Evolutionary conservation across 768 basidiomycete species (phyloP), one percentile per base, ranked within the genome.

Genomic region (Lentinula boryana): DNA sequence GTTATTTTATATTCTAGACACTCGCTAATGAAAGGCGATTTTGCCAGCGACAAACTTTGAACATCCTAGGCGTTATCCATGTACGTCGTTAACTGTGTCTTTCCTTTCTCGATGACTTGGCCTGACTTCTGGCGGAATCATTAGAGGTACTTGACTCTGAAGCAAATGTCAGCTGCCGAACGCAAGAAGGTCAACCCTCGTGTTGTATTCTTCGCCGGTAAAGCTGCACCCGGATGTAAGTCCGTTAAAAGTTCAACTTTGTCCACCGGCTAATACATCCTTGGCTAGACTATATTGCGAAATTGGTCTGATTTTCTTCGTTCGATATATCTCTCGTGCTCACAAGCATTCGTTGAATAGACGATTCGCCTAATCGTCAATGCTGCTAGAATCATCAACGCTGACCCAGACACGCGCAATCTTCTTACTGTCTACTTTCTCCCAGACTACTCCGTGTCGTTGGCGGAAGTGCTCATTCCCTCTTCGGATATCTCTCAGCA

Each of bases 121-220:
- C 1, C 5, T 49, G 13, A 40, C 5, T 56, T 43, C 31, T 46
- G 38, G 7, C 33, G 2, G 33, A 3, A n/a, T 32, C 13, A 32
- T 46, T 70, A 94, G 87, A 83, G 93, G 52, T 97, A 96, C 75
- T 76, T 95, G 54, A 75, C 74, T 9, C 72, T 97, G 73, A 98
- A 98, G 77, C 79, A 72, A 35, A 85, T 96, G 86, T 78, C 80
- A 2, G 82, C 90, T 0, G 87, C 74, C 32, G 86, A 97, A 71
- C 84, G 90, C 68, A 89, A 89, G 78, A 91, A 90, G 70, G 83
- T 89, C 64, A 86, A 83, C 65, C 89, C 86, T n/a, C 84, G 86
- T 56, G 94, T 93, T 18, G 89, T 93, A n/a, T 91, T 99, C 80
- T 98, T 99, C 64, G 96, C 93, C 35, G 96, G 97, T 64, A 98